Evolutionary conservation across 257 asterid species (phyloP), one percentile per base, ranked within the genome.

Genomic region (Handroanthus guayacan): DNA sequence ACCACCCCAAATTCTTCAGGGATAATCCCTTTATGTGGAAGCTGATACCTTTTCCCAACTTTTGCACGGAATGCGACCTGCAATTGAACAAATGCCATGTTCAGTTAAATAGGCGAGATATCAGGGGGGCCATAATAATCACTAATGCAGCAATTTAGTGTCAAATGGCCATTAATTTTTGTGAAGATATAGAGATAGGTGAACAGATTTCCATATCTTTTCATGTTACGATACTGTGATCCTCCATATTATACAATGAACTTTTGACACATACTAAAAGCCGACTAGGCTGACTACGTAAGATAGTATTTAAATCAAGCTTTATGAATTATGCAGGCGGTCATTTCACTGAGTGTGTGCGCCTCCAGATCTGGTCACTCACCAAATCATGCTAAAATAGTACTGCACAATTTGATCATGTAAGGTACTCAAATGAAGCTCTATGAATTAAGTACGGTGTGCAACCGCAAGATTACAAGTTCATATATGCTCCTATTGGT

Each of bases 1-100:
- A 91, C 99, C 97, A 95, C 99, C 48, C 99, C 99, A 87, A 95
- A 86, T 79, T 95, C 98, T 86, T 91, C 98, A 63, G 99, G 99
- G 85, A 93, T 86, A 73, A 93, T 86, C 81, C 98, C 97, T 82
- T 87, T 91, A 87, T 95, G 97, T 9, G 98, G 97, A 81, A 95
- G 99, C 87, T 89, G 97, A 83, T 87, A 93, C 51, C 85, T 81
- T 74, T 95, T 90, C 55, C 99, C 99, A 71, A 95, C 87, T 85
- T 91, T 95, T 41, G 97, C 98, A 68, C 99, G 97, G 85, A 95
- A 95, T 50, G 97, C 94, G 12, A 95, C 89, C 99, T 95, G 89
- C 73, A 82, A 80, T 69, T 45, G 41, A 65, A 34, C 62, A 67
- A 20, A 69, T 43, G 60, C 67, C 17, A 50, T 45, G 14, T 12